A percentile compares a stretch with the other conserved stretches of the same genome.
Conservation (phyloP, 1,284 basidiomycete species). For the Austroboletus olivaceoglutinosus region DNA sequence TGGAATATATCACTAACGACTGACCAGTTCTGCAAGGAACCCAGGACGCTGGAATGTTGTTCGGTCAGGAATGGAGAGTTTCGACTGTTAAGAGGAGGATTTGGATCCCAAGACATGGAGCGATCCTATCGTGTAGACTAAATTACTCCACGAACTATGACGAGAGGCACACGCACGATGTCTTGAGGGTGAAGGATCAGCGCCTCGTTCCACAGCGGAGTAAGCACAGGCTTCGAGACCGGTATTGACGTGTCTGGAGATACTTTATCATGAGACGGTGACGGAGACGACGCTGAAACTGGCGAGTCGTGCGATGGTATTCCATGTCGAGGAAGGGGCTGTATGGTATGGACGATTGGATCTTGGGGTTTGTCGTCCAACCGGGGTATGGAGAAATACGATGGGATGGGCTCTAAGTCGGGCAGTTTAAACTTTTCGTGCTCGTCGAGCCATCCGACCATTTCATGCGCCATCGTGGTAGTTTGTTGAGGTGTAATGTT, state of each 20-base stretch:
- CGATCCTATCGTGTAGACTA: slow-evolving; percentile 35
- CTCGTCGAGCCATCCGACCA: slow-evolving; percentile 17
- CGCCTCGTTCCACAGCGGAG: slow-evolving; percentile 27
- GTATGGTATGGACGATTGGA: slow-evolving; percentile 63
- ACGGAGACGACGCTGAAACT: neutral
- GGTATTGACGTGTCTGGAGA: neutral
- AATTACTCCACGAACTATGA: neutral
- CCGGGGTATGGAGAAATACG: slow-evolving; percentile 56
- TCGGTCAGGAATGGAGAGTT: slow-evolving; percentile 63
- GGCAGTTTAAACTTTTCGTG: slow-evolving; percentile 21
- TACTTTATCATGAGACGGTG: neutral
- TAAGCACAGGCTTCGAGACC: neutral
- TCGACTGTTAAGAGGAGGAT: slow-evolving; percentile 39
- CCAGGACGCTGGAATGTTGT: slow-evolving; percentile 49
- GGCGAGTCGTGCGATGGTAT: neutral
- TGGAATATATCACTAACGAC: slow-evolving; percentile 20
- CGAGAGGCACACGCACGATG: slow-evolving; percentile 13
- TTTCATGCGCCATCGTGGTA: slow-evolving; percentile 6
- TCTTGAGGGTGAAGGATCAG: slow-evolving; percentile 9
- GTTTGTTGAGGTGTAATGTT: neutral
- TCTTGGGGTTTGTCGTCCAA: slow-evolving; percentile 70
- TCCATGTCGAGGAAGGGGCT: slow-evolving; percentile 22
- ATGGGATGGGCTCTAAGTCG: slow-evolving; percentile 36
- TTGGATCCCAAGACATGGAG: slow-evolving; percentile 60
- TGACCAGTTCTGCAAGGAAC: slow-evolving; percentile 57